These are phyloP conservation scores for Protostelium mycophagum DNA, from an alignment of 78 protist species.

Conservation along the genomic window DNA sequence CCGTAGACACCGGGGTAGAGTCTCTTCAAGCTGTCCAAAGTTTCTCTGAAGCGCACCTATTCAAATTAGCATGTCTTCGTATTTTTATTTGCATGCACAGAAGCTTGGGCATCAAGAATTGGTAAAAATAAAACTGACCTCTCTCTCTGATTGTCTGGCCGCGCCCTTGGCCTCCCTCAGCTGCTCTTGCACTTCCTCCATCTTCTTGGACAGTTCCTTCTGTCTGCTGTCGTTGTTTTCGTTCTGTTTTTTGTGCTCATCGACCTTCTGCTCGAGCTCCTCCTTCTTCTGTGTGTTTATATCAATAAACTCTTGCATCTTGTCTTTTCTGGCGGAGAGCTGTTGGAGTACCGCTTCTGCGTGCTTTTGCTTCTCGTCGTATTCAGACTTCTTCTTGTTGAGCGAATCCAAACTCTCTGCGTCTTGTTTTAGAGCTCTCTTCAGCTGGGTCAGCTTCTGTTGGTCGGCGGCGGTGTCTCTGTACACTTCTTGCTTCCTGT, in stretches of 20 bases:
- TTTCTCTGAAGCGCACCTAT: conserved; percentile 12
- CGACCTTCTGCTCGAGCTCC: background rate
- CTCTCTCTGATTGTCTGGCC: background rate
- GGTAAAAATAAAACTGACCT: no score
- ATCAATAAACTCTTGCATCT: conserved; percentile 5
- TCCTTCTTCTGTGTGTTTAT: background rate
- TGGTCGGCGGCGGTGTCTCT: conserved; percentile 16
- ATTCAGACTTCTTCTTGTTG: background rate
- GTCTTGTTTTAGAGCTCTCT: conserved; percentile 8
- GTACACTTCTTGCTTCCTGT: conserved; percentile 17
- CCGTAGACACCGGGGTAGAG: conserved; percentile 89
- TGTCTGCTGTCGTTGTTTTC: background rate
- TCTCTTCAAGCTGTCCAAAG: conserved; percentile 48
- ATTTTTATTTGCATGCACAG: no score
- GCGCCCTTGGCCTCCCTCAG: conserved; percentile 2
- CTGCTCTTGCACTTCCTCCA: conserved; percentile 5
- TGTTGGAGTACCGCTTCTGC: conserved; percentile 2
- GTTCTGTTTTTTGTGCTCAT: background rate
- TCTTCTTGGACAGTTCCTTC: background rate
- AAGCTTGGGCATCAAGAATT: no score
- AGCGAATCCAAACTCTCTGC: background rate
- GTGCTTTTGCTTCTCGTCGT: conserved; percentile 18
- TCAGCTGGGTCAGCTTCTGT: conserved; percentile 1
- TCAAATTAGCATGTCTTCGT: no score
- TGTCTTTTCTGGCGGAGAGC: background rate